Evolutionary conservation across 305 asterid species (phyloP).

Genomic region (Solanum chacoense): DNA sequence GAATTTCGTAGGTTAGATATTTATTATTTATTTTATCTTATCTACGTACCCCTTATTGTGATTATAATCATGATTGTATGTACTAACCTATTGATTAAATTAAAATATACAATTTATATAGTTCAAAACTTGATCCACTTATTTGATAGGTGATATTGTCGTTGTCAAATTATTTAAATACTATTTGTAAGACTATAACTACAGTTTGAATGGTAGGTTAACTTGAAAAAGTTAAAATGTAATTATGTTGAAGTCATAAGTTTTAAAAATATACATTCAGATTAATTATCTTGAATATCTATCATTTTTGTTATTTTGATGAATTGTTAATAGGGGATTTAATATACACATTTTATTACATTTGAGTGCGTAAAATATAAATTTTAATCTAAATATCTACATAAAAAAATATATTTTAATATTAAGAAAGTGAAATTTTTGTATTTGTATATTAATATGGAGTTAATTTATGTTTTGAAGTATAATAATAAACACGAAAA

Average conservation of each 20-base stretch:
- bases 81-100: background rate
- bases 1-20: background rate
- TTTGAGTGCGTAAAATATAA: background rate
- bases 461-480: background rate
- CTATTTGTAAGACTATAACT: background rate
- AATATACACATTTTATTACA: too few species aligned
- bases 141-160: background rate
- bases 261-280: too few species aligned
- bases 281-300: too few species aligned
- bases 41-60: background rate
- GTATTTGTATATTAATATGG: background rate
- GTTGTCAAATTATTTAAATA: background rate
- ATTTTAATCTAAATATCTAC: too few species aligned
- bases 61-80: background rate
- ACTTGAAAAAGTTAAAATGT: background rate
- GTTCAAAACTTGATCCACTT: background rate
- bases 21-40: background rate
- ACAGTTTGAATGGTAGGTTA: background rate
- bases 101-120: background rate
- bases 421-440: background rate
- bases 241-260: background rate
- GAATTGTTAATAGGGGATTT: background rate
- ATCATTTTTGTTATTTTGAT: background rate
- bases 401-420: too few species aligned
- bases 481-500: background rate